These are phyloP conservation scores for Scheffersomyces segobiensis DNA, from an alignment of 1,139 yeast species.

Conservation along the genomic window DNA sequence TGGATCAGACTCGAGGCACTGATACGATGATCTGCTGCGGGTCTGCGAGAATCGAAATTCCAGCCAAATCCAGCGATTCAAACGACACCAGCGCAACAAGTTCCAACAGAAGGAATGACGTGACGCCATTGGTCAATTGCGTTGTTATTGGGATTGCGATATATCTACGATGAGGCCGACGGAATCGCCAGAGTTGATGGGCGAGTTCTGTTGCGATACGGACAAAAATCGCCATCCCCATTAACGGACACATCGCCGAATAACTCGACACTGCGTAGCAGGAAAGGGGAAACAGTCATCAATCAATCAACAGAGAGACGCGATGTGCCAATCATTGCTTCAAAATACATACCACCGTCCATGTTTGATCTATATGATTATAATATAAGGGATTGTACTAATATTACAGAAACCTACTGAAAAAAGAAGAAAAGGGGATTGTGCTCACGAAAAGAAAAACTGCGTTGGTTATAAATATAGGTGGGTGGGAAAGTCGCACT, in stretches of 20 bases:
- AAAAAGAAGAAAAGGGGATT: slow-evolving; percentile 15
- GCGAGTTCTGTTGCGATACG: not conserved
- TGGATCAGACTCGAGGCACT: not conserved
- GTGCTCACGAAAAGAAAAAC: slow-evolving; percentile 9
- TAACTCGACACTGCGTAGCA: not conserved
- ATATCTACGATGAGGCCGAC: not conserved
- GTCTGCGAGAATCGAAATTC: not conserved
- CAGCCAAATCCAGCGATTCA: not conserved
- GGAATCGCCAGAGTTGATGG: not conserved
- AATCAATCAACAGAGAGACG: not conserved
- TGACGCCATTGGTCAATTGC: not conserved
- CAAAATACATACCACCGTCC: slow-evolving; percentile 50
- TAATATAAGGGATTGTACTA: slow-evolving; percentile 17
- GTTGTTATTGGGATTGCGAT: not conserved
- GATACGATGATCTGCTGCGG: not conserved
- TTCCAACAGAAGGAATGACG: not conserved
- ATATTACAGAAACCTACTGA: slow-evolving; percentile 9
- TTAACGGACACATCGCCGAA: not conserved
- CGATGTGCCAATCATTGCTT: slow-evolving; percentile 7
- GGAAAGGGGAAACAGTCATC: not conserved
- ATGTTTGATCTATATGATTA: slow-evolving; percentile 22
- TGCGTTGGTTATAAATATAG: slow-evolving; percentile 11
- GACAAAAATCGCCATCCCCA: not conserved
- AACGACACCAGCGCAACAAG: not conserved
- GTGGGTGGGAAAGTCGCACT: slow-evolving; percentile 10